Evolutionary conservation across 768 basidiomycete genomes (phyloP).

Genomic region (Mycena metata): DNA sequence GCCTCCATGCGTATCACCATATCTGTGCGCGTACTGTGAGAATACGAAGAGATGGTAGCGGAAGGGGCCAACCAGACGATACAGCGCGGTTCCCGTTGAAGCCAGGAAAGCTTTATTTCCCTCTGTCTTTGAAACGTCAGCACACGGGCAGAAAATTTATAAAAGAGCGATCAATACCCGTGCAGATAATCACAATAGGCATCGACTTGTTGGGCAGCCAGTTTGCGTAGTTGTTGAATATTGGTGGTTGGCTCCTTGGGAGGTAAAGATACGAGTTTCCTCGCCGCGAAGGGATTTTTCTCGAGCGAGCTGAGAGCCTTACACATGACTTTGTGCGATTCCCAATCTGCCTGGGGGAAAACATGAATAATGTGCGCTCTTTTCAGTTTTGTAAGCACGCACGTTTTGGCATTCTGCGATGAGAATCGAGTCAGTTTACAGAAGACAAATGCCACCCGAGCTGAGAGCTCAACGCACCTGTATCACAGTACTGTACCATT

Average conservation of each 20-base stretch:
- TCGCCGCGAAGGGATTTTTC: constrained; percentile 14
- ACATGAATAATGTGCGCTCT: constrained; percentile 17
- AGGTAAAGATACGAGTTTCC: constrained; percentile 22
- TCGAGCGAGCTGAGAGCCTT: constrained; percentile 28
- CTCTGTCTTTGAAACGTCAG: constrained; percentile 25
- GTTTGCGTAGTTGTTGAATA: constrained; percentile 14
- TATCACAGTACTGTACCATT: too few species aligned
- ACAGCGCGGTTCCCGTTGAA: constrained; percentile 20
- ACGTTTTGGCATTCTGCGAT: constrained; percentile 28
- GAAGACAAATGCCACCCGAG: constrained; percentile 29
- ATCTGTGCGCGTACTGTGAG: constrained; percentile 18
- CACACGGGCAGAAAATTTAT: constrained; percentile 15
- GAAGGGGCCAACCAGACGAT: constrained; percentile 27
- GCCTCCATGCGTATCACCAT: constrained; percentile 23
- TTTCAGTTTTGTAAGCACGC: constrained; percentile 28
- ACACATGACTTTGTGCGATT: constrained; percentile 22
- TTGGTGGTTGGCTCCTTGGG: constrained; percentile 25
- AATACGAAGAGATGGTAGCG: constrained; percentile 23
- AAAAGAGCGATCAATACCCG: constrained; percentile 22
- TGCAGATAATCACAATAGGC: constrained; percentile 11
- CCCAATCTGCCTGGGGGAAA: constrained; percentile 23
- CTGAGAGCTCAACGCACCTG: constrained; percentile 23
- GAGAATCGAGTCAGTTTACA: constrained; percentile 24
- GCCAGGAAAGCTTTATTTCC: constrained; percentile 19
- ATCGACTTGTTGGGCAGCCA: background rate